Base-by-base conservation (phyloP, 169 alveolate genomes). In the Miamiensis avidus region DNA sequence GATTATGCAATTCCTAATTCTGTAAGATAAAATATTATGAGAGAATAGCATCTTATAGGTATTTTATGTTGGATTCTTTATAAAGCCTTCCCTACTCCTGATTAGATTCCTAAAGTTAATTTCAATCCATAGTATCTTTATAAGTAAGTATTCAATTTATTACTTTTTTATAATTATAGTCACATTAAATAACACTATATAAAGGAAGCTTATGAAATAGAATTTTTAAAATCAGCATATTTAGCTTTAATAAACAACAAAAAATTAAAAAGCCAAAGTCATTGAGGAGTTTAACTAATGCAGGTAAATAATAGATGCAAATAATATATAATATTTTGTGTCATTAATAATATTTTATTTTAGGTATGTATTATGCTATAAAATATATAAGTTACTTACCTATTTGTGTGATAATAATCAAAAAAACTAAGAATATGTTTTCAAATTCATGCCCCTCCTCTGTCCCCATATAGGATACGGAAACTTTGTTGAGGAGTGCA, bases 341-440 rank as follows among this genome's bases (percentile, higher is more conserved):
- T 11, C 26, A 49, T 20, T 49, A 4, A 31, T 75, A 82, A 29
- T 82, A 73, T 82, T 78, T 34, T 30, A 49, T 31, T n/a, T 29
- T 29, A 11, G 15, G 74, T 29, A 82, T 74, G 69, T 32, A 74
- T 81, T 74, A 78, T 32, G 78, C 81, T 81, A 34, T 73, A 30
- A 76, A 0, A 64, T 79, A 0, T 79, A 79, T 64, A 79, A 79
- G n/a, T 75, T 34, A 76, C 29, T 72, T 29, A 29, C 15, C 29
- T 74, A 81, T 27, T 79, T 69, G 34, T 76, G 79, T 76, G 75
- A 79, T 73, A 73, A 81, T 29, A 86, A 79, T 29, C 49, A 34
- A 82, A 74, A 86, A 28, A 84, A 81, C 31, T 30, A 79, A 65
- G 84, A 79, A 79, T 49, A 79, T 29, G 29, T 79, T 1, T 79